Percentiles rank a stretch among this genome's conserved stretches.
Conservation (phyloP, 345 rosid genomes). For the Heritiera littoralis region DNA sequence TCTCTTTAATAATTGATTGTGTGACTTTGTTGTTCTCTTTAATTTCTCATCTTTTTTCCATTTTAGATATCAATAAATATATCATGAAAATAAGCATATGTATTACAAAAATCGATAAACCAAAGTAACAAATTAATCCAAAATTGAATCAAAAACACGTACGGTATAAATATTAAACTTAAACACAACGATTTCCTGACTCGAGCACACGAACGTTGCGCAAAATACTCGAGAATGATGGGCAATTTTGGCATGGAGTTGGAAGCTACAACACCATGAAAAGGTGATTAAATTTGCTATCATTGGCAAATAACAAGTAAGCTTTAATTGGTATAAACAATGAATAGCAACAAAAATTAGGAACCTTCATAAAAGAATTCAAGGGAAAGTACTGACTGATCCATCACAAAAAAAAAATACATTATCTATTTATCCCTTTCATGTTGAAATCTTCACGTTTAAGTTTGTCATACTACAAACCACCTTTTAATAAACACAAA, state of each 20-base stretch:
- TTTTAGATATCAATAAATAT: no score
- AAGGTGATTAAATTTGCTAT: neutral
- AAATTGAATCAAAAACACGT: no score
- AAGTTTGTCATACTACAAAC: neutral
- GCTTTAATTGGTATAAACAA: neutral
- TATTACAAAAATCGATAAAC: no score
- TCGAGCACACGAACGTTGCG: no score
- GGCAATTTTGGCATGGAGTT: neutral
- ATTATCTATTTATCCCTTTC: neutral
- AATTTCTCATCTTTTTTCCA: no score
- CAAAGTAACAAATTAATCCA: no score
- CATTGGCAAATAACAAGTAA: neutral
- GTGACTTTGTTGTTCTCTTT: no score
- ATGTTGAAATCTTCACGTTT: slow-evolving; percentile 6
- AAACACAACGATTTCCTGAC: no score
- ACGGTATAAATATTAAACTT: no score
- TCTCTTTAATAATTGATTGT: no score
- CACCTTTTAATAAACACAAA: neutral
- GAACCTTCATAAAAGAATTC: slow-evolving; percentile 9
- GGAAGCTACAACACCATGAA: neutral
- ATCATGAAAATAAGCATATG: neutral
- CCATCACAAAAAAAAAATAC: neutral
- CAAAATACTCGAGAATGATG: no score
- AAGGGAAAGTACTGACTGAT: neutral
- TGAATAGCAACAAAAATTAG: neutral